Conservation (phyloP, 1,139 yeast species). For the Yamadazyma membranifaciens region DNA sequence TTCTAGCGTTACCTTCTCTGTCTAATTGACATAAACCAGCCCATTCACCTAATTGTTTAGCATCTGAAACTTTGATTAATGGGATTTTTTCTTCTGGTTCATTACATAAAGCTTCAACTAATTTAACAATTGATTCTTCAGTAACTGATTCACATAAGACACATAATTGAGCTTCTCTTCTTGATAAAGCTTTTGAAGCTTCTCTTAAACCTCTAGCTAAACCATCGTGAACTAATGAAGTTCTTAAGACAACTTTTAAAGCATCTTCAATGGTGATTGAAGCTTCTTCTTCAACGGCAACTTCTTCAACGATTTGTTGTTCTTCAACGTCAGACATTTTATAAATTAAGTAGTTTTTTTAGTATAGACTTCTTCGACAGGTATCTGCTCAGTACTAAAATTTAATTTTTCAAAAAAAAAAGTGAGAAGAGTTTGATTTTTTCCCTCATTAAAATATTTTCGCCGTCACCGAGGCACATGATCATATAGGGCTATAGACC, state of each 20-base stretch:
- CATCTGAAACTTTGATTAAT: constrained; percentile 98
- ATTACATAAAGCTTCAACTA: constrained; percentile 99
- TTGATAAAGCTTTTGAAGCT: constrained; percentile 98
- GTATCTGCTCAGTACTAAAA: constrained; percentile 73
- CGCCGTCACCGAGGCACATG: constrained; percentile 6
- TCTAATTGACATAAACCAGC: constrained; percentile 99
- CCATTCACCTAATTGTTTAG: constrained; percentile 99
- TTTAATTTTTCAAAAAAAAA: constrained; percentile 14
- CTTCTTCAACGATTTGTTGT: constrained; percentile 82
- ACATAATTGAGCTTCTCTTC: constrained; percentile 97
- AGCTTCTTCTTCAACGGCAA: constrained; percentile 79
- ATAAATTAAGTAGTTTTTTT: constrained; percentile 7
- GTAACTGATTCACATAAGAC: constrained; percentile 98
- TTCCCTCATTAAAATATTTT: neutral
- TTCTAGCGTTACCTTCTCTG: constrained; percentile 99
- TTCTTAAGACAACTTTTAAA: constrained; percentile 96
- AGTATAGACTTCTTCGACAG: constrained; percentile 84
- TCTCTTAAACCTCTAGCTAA: constrained; percentile 99
- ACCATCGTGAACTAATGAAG: constrained; percentile 98
- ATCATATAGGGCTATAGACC: constrained; percentile 7
- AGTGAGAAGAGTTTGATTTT: constrained; percentile 2
- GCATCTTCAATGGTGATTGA: constrained; percentile 98
- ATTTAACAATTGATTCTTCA: constrained; percentile 94
- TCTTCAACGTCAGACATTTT: constrained; percentile 84
- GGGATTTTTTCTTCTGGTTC: constrained; percentile 97